These are phyloP conservation scores for Rhizopogon sp. DNA, from an alignment of 768 basidiomycete species.

Conservation along the genomic window DNA sequence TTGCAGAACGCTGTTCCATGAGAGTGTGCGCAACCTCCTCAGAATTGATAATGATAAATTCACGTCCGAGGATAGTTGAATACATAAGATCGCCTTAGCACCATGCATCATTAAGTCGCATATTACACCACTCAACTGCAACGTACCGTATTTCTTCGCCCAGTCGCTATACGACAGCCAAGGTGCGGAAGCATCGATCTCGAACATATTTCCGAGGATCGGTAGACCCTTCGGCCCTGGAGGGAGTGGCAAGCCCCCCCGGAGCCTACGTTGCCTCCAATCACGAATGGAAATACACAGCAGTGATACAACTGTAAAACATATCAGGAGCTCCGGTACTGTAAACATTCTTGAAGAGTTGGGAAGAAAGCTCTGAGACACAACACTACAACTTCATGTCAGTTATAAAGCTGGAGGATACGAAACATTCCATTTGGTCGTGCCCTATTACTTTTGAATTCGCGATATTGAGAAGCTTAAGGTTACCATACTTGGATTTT, in stretches of 20 bases:
- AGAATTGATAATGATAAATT: slow-evolving; percentile 23
- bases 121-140: not conserved
- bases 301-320: not conserved
- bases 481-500: no score
- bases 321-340: not conserved
- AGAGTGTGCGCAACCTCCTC: slow-evolving; percentile 17
- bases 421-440: no score
- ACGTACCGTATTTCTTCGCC: slow-evolving; percentile 28
- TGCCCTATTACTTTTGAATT: no score
- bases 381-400: not conserved
- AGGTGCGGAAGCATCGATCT: slow-evolving; percentile 16
- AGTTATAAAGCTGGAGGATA: not conserved
- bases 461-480: no score
- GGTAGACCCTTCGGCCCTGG: slow-evolving; percentile 49
- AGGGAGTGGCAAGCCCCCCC: slow-evolving; percentile 30
- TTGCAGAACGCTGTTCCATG: slow-evolving; percentile 19
- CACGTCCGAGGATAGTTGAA: slow-evolving; percentile 18
- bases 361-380: not conserved
- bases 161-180: slow-evolving; percentile 31
- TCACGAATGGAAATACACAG: not conserved
- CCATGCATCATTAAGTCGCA: not conserved
- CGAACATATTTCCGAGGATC: slow-evolving; percentile 18
- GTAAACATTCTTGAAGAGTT: not conserved
- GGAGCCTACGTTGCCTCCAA: slow-evolving; percentile 12
- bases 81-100: slow-evolving; percentile 21